Conservation (phyloP, 2,329 filamentous ascomycete species). For the Talaromyces atroroseus region DNA sequence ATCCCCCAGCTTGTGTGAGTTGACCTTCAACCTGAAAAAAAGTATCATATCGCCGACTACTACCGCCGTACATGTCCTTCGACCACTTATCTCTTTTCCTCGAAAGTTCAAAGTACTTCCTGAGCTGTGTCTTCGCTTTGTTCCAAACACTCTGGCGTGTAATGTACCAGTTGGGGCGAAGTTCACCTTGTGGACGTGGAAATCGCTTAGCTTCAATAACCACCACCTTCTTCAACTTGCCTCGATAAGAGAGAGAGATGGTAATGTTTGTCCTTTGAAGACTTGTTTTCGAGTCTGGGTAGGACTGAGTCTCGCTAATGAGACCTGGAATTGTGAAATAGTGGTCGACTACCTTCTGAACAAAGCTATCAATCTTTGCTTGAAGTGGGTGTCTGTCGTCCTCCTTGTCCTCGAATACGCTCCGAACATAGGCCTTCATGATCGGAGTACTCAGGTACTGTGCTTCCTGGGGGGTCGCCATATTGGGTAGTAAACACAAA, state of each 20-base stretch:
- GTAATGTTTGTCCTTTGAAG: not conserved
- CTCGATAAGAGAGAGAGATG: not conserved
- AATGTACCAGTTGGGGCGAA: not conserved
- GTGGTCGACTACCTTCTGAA: not conserved
- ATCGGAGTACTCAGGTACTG: not conserved
- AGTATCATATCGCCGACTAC: not conserved
- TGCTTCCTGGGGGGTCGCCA: not conserved
- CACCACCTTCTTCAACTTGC: not conserved
- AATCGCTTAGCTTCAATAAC: not conserved
- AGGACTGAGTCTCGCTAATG: not conserved
- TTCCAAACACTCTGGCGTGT: not conserved
- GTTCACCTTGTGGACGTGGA: not conserved
- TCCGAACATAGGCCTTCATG: not conserved
- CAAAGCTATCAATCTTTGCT: not conserved
- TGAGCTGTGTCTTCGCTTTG: not conserved
- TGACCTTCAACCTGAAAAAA: not conserved
- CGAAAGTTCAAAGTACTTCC: not conserved
- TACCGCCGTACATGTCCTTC: not conserved
- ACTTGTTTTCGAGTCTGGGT: not conserved
- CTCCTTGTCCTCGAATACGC: not conserved
- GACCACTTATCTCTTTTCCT: not conserved
- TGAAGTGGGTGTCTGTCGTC: too few species aligned
- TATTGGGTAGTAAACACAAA: not conserved
- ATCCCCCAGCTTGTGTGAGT: not conserved
- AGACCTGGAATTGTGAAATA: not conserved